Evolutionary conservation across 352 stramenopile genomes (phyloP), one percentile per base, ranked within the genome.

Genomic region (Pythium rishiriense): DNA sequence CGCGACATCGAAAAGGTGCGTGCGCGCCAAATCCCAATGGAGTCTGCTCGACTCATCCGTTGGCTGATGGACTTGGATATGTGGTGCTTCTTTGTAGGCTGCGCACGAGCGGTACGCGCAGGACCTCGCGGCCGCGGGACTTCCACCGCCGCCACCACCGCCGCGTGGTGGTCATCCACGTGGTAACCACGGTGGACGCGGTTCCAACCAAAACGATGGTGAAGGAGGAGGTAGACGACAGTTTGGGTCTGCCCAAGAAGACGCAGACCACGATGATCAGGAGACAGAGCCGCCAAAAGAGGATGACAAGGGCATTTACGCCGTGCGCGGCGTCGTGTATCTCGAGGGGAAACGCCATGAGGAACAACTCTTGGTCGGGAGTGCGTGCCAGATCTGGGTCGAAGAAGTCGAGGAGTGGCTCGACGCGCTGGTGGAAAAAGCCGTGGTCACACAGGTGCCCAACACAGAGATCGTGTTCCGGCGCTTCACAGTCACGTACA

Each of bases 301-400:
- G 39, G 81, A 91, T 22, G 79, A 89, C 47, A 79, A 76, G 17
- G 87, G 87, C 25, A 76, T 95, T 24, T 95, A 95, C 48, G 63
- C 66, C 29, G 75, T 92, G 15, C 72, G 78, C 31, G 80, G 83
- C 15, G 51, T 72, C n/a, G 87, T 95, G 26, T 95, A 91, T 51
- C 66, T 95, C 28, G 87, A 94, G 66, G 87, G 84, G 41, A 90
- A 88, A 53, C 83, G 81, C 33, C 85, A 95, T 55, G 82, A 88
- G 42, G 49, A 66, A 25, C 85, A 91, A 51, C 66, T 95, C 4
- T 71, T 85, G 47, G 76, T 66, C 8, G 83, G 83, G n/a, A 90
- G 81, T 21, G 76, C 79, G 15, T 95, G 85, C 46, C 78, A 95
- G 69, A 81, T 95, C 39, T 95, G 87, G 87, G 70, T 90, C 24